These are phyloP conservation scores for Sclerotinia subarctica DNA, from an alignment of 2,329 filamentous ascomycete genomes.

Conservation along the genomic window DNA sequence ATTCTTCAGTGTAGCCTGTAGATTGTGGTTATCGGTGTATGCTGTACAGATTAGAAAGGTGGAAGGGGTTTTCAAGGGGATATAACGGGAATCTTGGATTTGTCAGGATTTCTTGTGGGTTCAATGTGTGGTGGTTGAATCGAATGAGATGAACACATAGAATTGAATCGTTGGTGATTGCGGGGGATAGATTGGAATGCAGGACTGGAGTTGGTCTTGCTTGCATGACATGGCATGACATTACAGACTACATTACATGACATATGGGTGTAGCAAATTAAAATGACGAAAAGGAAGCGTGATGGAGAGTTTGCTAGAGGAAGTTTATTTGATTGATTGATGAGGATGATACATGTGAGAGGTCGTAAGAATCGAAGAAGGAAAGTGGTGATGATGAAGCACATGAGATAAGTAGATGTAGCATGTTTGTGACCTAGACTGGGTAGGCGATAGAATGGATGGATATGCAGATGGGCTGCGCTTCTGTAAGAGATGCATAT, in stretches of 20 bases:
- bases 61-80: not conserved
- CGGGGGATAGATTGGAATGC: slow-evolving; percentile 1
- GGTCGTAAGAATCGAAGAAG: not conserved
- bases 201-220: slow-evolving; percentile 15
- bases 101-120: not conserved
- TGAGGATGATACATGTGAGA: slow-evolving; percentile 1
- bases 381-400: not conserved
- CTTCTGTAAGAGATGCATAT: slow-evolving; percentile 11
- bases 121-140: not conserved
- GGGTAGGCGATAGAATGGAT: not conserved
- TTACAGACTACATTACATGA: not conserved
- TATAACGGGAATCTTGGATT: slow-evolving; percentile 5
- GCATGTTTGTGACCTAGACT: not conserved
- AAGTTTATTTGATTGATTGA: not conserved
- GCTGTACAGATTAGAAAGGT: not conserved
- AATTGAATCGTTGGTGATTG: slow-evolving; percentile 4
- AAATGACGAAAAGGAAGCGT: not conserved
- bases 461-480: slow-evolving; percentile 8
- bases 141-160: not conserved
- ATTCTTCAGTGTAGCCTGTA: not conserved
- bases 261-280: not conserved
- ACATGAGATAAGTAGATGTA: not conserved
- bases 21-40: not conserved
- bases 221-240: slow-evolving; percentile 11
- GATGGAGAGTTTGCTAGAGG: not conserved